Evolutionary conservation across 371 early-diverging fungal genomes (phyloP).

Genomic region (Phascolomyces articulosus): DNA sequence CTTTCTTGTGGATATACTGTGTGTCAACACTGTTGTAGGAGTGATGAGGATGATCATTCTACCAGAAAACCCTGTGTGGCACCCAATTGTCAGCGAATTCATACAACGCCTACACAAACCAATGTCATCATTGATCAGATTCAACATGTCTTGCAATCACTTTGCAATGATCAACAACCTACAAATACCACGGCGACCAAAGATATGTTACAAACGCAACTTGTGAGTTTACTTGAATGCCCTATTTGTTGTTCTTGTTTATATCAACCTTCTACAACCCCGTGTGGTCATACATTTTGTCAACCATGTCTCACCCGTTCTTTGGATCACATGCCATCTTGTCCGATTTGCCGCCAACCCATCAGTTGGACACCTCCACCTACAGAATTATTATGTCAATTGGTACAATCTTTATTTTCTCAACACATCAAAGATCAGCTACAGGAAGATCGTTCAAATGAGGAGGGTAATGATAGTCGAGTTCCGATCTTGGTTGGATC

Average conservation of each 20-base stretch:
- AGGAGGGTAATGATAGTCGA: slow-evolving; percentile 15
- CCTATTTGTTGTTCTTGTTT: slow-evolving; percentile 63
- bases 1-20: slow-evolving; percentile 53
- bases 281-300: slow-evolving; percentile 78
- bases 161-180: background rate
- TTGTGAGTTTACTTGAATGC: slow-evolving; percentile 48
- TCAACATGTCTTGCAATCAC: slow-evolving; percentile 2
- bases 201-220: background rate
- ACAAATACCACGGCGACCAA: slow-evolving; percentile 13
- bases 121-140: slow-evolving; percentile 19
- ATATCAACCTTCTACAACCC: slow-evolving; percentile 60
- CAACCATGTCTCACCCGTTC: slow-evolving; percentile 54
- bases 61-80: slow-evolving; percentile 11
- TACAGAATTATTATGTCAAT: slow-evolving; percentile 12
- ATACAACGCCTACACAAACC: slow-evolving; percentile 12
- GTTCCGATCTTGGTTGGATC: slow-evolving; percentile 68
- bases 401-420: slow-evolving; percentile 17
- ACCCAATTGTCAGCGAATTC: slow-evolving; percentile 18
- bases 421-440: slow-evolving; percentile 2
- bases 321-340: slow-evolving; percentile 30
- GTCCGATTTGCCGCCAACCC: slow-evolving; percentile 34
- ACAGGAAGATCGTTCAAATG: background rate
- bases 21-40: slow-evolving; percentile 31
- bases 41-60: too few species aligned
- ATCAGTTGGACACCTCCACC: slow-evolving; percentile 30